Conservation (phyloP, 257 asterid genomes). For the Misopates orontium region DNA sequence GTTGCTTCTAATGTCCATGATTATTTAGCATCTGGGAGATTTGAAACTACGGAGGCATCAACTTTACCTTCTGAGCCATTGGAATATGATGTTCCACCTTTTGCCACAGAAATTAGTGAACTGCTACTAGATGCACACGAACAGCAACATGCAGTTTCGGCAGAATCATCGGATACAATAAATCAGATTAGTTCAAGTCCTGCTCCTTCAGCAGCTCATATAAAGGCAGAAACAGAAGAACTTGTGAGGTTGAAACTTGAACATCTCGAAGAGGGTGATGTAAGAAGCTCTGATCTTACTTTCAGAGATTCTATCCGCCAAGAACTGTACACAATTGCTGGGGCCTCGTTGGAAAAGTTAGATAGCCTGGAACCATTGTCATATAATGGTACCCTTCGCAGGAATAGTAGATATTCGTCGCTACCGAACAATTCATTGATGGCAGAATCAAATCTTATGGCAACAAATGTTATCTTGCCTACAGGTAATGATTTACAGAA, state of each 20-base stretch:
- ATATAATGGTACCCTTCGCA: conserved; percentile 43
- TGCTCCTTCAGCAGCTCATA: conserved; percentile 35
- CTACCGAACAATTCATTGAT: conserved; percentile 34
- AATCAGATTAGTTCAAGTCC: conserved; percentile 33
- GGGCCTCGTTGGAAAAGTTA: conserved; percentile 51
- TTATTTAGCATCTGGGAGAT: conserved; percentile 31
- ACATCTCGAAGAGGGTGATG: conserved; percentile 34
- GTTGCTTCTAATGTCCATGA: conserved; percentile 38
- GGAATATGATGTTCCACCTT: conserved; percentile 31
- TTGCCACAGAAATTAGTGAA: conserved; percentile 35
- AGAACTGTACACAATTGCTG: conserved; percentile 70
- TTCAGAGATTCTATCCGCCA: conserved; percentile 47
- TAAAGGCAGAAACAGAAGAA: conserved; percentile 36
- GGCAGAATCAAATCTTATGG: conserved; percentile 41
- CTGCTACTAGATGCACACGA: conserved; percentile 39
- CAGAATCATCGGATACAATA: conserved; percentile 35
- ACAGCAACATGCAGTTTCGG: conserved; percentile 34
- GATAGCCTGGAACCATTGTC: conserved; percentile 46
- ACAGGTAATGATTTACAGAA: conserved; percentile 42
- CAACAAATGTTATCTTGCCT: conserved; percentile 34
- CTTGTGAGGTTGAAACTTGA: conserved; percentile 34
- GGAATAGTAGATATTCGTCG: conserved; percentile 34
- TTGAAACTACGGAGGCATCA: conserved; percentile 37
- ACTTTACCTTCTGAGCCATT: conserved; percentile 29
- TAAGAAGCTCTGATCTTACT: conserved; percentile 33